Evolutionary conservation across 2,329 filamentous ascomycete species (phyloP).

Genomic region (Ambrosiella cleistominuta): DNA sequence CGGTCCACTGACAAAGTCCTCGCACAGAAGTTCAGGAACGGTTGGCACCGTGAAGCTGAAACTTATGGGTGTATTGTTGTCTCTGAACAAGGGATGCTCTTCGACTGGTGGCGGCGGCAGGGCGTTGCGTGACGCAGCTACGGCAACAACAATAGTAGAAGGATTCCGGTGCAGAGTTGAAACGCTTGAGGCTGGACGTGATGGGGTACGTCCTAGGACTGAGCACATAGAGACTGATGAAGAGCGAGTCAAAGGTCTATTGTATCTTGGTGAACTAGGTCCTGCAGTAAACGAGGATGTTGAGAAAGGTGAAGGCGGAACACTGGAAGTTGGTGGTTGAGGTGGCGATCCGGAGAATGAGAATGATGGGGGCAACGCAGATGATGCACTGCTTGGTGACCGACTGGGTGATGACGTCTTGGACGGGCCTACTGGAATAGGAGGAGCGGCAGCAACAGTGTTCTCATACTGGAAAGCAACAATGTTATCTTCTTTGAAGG

Average conservation of each 20-base stretch:
- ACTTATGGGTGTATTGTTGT: background rate
- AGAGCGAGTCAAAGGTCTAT: background rate
- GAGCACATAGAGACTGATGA: background rate
- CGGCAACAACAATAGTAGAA: slow-evolving; percentile 6
- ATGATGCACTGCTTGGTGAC: slow-evolving; percentile 2
- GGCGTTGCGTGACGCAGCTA: slow-evolving; percentile 3
- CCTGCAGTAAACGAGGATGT: background rate
- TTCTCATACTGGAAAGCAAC: slow-evolving; percentile 44
- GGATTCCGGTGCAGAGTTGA: slow-evolving; percentile 2
- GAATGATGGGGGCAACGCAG: background rate
- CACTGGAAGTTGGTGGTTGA: background rate
- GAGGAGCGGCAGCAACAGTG: slow-evolving; percentile 38
- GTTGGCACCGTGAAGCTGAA: background rate
- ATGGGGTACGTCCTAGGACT: background rate
- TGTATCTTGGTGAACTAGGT: background rate
- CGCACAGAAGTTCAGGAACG: background rate
- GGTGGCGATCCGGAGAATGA: background rate
- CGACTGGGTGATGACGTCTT: slow-evolving; percentile 13
- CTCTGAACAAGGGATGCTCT: slow-evolving; percentile 10
- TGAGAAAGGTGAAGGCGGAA: background rate
- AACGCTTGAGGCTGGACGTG: background rate
- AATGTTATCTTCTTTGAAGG: slow-evolving; percentile 32
- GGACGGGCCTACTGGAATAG: slow-evolving; percentile 25
- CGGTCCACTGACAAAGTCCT: background rate
- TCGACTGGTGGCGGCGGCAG: slow-evolving; percentile 8